Conservation (phyloP, 176 grass and related monocot species). For the Aegilops longissima region DNA sequence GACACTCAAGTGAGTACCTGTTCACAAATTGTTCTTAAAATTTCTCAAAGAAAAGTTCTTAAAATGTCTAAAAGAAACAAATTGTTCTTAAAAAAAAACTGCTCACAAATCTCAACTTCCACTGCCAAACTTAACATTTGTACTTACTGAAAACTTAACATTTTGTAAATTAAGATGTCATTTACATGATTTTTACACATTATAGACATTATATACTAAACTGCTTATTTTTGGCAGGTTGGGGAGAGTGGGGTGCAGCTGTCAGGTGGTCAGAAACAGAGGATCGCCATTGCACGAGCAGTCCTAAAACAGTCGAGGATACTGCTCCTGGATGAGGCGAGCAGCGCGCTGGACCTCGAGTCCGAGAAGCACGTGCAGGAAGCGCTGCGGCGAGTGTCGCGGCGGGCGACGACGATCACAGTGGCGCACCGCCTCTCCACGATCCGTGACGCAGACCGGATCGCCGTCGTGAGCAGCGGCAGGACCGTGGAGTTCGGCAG, state of each 20-base stretch:
- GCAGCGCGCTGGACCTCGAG: conserved; percentile 60
- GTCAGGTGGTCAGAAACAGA: conserved; percentile 62
- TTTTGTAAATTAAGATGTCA: not conserved
- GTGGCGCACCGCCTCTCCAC: conserved; percentile 61
- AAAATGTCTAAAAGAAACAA: too few species aligned
- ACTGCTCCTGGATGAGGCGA: conserved; percentile 52
- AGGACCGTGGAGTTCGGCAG: conserved; percentile 35
- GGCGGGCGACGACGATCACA: conserved; percentile 39
- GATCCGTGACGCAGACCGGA: conserved; percentile 48
- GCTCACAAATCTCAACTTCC: not conserved
- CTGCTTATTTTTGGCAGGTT: conserved; percentile 13
- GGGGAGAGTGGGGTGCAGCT: conserved; percentile 65
- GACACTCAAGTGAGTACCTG: conserved; percentile 36
- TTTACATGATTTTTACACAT: not conserved
- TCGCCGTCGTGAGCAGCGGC: conserved; percentile 45
- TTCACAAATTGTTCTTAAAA: not conserved
- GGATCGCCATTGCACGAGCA: conserved; percentile 54
- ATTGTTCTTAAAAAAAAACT: too few species aligned
- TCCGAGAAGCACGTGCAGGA: conserved; percentile 59
- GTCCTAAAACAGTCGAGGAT: conserved; percentile 54
- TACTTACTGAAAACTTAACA: too few species aligned
- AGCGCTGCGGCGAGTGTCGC: conserved; percentile 17
- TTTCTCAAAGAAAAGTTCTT: too few species aligned
- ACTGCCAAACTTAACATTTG: not conserved
- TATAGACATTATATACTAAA: too few species aligned